Evolutionary conservation across 1,139 yeast species (phyloP), one percentile per base, ranked within the genome.

Genomic region (Lodderomyces metapsilosis): DNA sequence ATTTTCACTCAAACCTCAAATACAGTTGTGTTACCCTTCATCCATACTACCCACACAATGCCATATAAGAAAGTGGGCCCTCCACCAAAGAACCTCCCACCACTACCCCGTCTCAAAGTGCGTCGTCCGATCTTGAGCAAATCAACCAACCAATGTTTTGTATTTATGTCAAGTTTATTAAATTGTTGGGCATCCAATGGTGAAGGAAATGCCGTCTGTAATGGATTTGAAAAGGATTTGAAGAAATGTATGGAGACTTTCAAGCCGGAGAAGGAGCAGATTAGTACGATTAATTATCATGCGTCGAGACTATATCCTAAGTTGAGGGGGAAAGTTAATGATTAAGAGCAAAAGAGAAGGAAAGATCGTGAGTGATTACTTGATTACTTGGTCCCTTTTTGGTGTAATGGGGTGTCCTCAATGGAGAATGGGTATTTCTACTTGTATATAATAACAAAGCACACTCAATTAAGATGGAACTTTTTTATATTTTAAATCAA

Each of bases 111-210:
- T 57, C 71, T 88, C 43, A 78, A 82, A 62, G 88, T 85, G 45
- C 83, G 85, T 61, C 80, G 79, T 50, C 82, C 87, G 23, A 71
- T 75, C 27, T 66, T 71, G 46, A 75, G 71, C 49, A 80, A 77
- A 59, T 71, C 70, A 64, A 80, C 66, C 62, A 82, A 86, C 51
- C 82, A 87, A 47, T 89, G 97, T 60, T 65, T 82, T 48, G 88
- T 87, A 43, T 70, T 85, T 50, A 86, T 91, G 92, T 82, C 94
- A 5, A 84, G 88, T 37, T 73, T 91, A 62, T 72, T 91, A 54
- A 88, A 86, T 71, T 91, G 98, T 65, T 91, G 98, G 98, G 95
- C 97, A 4, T 87, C 96, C 24, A 87, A 88, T 66, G 92, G 95
- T 39, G 95, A 88, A 62, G 92, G 92, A 44, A 73, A 84, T 17